Conservation (phyloP, 2,329 filamentous ascomycete genomes). For the Aspergillus sp. region DNA sequence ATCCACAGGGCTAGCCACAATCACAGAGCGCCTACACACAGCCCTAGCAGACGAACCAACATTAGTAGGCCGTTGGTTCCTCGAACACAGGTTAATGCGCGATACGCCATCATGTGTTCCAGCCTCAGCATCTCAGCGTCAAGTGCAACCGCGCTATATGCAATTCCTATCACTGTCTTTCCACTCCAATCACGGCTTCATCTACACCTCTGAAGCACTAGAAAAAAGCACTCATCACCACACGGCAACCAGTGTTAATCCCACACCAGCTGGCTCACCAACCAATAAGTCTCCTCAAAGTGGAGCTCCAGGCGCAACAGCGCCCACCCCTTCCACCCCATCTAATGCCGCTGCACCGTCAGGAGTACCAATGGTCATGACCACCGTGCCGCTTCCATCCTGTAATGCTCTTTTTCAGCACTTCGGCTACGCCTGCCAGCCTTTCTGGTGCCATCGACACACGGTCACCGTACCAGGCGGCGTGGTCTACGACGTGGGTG, state of each 20-base stretch:
- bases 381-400: slow-evolving; percentile 39
- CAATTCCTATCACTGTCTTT: slow-evolving; percentile 47
- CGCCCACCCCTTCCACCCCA: background rate
- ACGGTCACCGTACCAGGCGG: slow-evolving; percentile 40
- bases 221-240: slow-evolving; percentile 22
- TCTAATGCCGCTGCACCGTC: slow-evolving; percentile 7
- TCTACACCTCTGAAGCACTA: slow-evolving; percentile 41
- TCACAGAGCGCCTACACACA: slow-evolving; percentile 44
- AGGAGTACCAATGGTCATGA: slow-evolving; percentile 39
- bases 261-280: slow-evolving; percentile 9
- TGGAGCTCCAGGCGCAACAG: background rate
- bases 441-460: slow-evolving; percentile 46
- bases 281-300: background rate
- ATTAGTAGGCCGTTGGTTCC: slow-evolving; percentile 41
- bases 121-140: slow-evolving; percentile 33
- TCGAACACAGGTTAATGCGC: slow-evolving; percentile 47
- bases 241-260: slow-evolving; percentile 4
- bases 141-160: slow-evolving; percentile 40
- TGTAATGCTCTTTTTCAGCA: slow-evolving; percentile 42
- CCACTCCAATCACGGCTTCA: slow-evolving; percentile 43
- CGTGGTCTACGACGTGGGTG: slow-evolving; percentile 45
- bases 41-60: slow-evolving; percentile 38
- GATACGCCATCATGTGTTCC: slow-evolving; percentile 46
- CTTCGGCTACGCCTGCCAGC: slow-evolving; percentile 44
- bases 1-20: slow-evolving; percentile 35